These are phyloP conservation scores for Hypoxylon sp. DNA, from an alignment of 2,329 filamentous ascomycete species.

Conservation along the genomic window DNA sequence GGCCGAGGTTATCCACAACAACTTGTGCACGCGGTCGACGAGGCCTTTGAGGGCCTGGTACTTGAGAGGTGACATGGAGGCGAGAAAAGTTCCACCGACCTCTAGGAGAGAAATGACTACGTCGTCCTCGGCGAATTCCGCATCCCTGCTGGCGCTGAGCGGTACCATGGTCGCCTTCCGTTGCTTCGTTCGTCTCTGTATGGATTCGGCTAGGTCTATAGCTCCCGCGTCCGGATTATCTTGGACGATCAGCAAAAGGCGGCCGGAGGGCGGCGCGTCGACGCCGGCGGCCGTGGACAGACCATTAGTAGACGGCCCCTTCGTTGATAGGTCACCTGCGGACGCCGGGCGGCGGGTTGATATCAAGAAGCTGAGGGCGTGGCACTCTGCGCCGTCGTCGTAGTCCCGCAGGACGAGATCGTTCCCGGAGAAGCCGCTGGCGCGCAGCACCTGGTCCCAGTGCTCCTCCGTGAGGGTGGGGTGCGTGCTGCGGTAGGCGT, in stretches of 20 bases:
- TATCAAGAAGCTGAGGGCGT: slow-evolving; percentile 4
- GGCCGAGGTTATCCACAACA: slow-evolving; percentile 19
- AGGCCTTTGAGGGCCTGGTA: background rate
- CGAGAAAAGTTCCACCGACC: background rate
- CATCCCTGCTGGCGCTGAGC: background rate
- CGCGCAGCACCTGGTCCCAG: background rate
- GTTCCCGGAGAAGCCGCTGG: slow-evolving; percentile 13
- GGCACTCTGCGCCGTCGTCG: background rate
- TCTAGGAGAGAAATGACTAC: slow-evolving; percentile 3
- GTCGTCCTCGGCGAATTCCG: background rate
- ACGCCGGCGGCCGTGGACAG: no score
- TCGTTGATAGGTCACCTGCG: no score
- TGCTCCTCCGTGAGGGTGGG: slow-evolving; percentile 7
- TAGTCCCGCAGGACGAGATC: slow-evolving; percentile 20
- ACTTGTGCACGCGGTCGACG: background rate
- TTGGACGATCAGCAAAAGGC: no score
- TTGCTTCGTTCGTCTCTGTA: no score
- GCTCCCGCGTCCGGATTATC: no score
- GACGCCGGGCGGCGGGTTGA: no score
- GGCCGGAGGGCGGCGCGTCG: no score
- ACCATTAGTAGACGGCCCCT: no score
- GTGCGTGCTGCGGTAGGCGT: slow-evolving; percentile 3
- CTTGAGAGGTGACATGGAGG: background rate
- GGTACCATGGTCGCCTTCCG: no score
- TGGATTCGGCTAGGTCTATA: no score